Percentiles rank a stretch among this genome's conserved stretches.
Conservation (phyloP, 768 basidiomycete species). For the Leccinum uliginosum region DNA sequence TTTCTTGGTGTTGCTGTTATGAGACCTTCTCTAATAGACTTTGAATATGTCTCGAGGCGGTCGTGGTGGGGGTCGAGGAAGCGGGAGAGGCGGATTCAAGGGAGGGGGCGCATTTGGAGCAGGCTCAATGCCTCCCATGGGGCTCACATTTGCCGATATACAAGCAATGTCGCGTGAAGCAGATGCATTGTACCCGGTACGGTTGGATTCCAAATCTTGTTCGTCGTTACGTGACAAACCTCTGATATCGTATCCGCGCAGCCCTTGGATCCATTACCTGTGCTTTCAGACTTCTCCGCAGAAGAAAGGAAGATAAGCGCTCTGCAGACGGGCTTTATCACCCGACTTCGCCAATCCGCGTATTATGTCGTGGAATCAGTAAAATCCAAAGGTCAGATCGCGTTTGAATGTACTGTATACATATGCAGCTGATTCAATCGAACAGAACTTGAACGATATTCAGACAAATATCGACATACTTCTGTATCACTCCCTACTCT, state of each 20-base stretch:
- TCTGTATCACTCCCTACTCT: conserved; percentile 57
- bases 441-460: conserved; percentile 73
- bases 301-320: conserved; percentile 65
- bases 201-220: conserved; percentile 29
- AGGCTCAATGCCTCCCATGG: conserved; percentile 59
- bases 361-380: conserved; percentile 73
- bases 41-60: conserved; percentile 49
- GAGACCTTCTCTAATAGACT: conserved; percentile 3
- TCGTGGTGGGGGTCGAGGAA: conserved; percentile 45
- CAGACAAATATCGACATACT: conserved; percentile 76
- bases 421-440: background rate
- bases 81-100: conserved; percentile 60
- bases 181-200: conserved; percentile 77
- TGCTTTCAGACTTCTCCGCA: conserved; percentile 59
- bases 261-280: conserved; percentile 62
- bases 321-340: conserved; percentile 61
- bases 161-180: conserved; percentile 73
- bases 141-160: conserved; percentile 75
- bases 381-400: conserved; percentile 52
- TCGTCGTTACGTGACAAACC: conserved; percentile 12
- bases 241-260: conserved; percentile 31
- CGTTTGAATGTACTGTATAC: background rate
- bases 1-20: background rate
- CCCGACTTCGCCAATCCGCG: conserved; percentile 61
- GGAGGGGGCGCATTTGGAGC: conserved; percentile 38